Evolutionary conservation across 495 filamentous ascomycete genomes (phyloP), one percentile per base, ranked within the genome.

Genomic region (Chaetomidium leptoderma): DNA sequence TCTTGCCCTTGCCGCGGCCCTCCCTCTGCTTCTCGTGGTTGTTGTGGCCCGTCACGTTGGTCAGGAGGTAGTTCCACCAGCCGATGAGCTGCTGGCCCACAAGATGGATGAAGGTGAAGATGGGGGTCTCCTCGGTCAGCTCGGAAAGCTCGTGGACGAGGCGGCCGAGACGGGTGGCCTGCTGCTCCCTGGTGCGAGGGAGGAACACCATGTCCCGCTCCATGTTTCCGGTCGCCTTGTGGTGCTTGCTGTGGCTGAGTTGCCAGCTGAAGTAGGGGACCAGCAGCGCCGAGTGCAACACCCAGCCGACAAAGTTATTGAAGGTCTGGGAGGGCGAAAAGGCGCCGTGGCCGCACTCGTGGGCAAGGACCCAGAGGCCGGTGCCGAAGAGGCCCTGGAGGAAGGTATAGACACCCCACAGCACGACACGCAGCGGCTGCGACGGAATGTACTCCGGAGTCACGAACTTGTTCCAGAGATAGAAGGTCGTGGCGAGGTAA

Each of bases 191-290:
- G 56, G 89, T 91, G 77, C 87, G 89, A 35, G 93, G 93, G 3
- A 96, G 79, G 76, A 96, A 96, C 57, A 97, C 93, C 91, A 97
- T 97, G 74, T 98, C 93, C 63, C 91, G 89, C 70, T 92, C 90
- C 64, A 98, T 78, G 81, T 98, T 82, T 59, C 91, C 93, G 39
- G 93, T 98, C 48, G 91, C 90, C 80, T 97, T 92, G 82, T 95
- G 90, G 78, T 95, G 90, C 82, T 92, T 91, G 71, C 88, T 85
- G 76, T 95, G 90, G 59, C 88, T 90, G 73, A 93, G 87, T 77
- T 92, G 91, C 90, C 90, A 95, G 62, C 88, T 90, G 75, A 91
- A 93, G 76, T 92, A 95, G 26, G 90, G 90, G 26, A 93, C 90
- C 33, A 95, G 75, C 50, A 95, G 78, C 35, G 84, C 75, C 17